phyloP scores from a whole-genome alignment of 2,329 filamentous ascomycete species.

The Calonectria pseudoturangicola region DNA sequence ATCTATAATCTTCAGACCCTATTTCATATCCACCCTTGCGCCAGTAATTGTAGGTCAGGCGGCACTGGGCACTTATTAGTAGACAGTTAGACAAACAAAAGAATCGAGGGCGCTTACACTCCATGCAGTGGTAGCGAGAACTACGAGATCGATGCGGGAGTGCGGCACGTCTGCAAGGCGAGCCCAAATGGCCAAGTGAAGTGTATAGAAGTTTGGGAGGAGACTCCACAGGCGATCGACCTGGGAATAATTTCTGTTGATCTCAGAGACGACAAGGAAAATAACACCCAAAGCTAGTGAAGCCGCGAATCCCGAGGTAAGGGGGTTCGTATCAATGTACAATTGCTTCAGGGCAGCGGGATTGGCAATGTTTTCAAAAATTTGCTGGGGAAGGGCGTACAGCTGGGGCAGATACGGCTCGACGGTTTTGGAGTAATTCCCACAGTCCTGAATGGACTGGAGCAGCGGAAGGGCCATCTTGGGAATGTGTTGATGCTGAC shows the following conservation, averaged over 20 bases:
- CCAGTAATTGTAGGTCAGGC: constrained; percentile 97
- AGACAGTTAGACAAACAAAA: constrained; percentile 34
- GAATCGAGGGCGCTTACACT: constrained; percentile 74
- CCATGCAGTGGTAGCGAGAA: constrained; percentile 85
- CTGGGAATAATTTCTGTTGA: constrained; percentile 97
- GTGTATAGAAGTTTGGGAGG: constrained; percentile 89
- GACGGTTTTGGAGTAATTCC: constrained; percentile 84
- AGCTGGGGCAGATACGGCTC: constrained; percentile 84
- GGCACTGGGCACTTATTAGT: constrained; percentile 69
- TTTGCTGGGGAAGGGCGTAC: constrained; percentile 79
- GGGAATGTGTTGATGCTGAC: constrained; percentile 45
- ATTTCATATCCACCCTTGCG: constrained; percentile 92
- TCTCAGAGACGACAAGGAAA: constrained; percentile 85
- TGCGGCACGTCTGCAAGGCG: constrained; percentile 83
- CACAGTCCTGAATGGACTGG: constrained; percentile 82
- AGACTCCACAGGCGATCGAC: constrained; percentile 95
- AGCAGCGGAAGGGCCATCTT: constrained; percentile 84
- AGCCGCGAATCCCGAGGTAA: constrained; percentile 83
- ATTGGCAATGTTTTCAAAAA: constrained; percentile 76
- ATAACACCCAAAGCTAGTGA: constrained; percentile 82
- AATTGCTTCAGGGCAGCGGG: constrained; percentile 79
- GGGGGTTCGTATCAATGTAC: constrained; percentile 90
- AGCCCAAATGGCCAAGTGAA: constrained; percentile 90
- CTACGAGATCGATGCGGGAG: constrained; percentile 81
- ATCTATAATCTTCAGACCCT: constrained; percentile 96